Evolutionary conservation across 179 eudicot genomes (phyloP), one percentile per base, ranked within the genome.

Genomic region (Silene coronaria): DNA sequence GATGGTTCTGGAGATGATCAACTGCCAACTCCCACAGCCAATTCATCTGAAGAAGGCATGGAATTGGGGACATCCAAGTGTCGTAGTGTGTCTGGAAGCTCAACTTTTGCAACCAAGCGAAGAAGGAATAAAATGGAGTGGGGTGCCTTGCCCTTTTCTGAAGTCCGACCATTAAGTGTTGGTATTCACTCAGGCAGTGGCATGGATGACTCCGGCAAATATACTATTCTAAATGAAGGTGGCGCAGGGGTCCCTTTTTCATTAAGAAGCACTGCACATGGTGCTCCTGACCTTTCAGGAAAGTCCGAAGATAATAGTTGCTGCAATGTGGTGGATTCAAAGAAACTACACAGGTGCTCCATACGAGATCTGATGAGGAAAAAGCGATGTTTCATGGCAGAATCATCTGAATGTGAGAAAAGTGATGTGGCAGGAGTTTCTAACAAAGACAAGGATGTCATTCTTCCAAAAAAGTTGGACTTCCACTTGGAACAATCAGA

Each of bases 351-450:
- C 78, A 85, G 80, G 62, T 87, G 88, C 83, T 93, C 99, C 62
- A 81, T 89, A 61, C 86, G 99, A 62, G 99, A 96, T 74, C 82
- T 96, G 72, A 96, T 96, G 98, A 91, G 97, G 82, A 86, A 83
- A 86, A 96, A 89, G 68, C 89, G 92, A 26, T 75, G 84, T 70
- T 66, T 82, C 46, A 82, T 75, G 74, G 70, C 65, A 58, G 91
- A 84, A 73, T 73, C 80, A 30, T 77, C 79, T 76, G 85, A 80
- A 68, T 36, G 12, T 64, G 81, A 75, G 23, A 75, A 73, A 78
- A 68, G 55, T 70, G 75, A 76, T 60, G 71, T 73, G 30, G 73
- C 36, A 66, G 76, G 83, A 77, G 78, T 42, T 77, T 60, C 72
- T 53, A 36, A n/a, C 30, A 72, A 70, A 38, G 85, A 82, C 71